Evolutionary conservation across 371 early-diverging fungal genomes (phyloP).

Genomic region (Apophysomyces elegans): DNA sequence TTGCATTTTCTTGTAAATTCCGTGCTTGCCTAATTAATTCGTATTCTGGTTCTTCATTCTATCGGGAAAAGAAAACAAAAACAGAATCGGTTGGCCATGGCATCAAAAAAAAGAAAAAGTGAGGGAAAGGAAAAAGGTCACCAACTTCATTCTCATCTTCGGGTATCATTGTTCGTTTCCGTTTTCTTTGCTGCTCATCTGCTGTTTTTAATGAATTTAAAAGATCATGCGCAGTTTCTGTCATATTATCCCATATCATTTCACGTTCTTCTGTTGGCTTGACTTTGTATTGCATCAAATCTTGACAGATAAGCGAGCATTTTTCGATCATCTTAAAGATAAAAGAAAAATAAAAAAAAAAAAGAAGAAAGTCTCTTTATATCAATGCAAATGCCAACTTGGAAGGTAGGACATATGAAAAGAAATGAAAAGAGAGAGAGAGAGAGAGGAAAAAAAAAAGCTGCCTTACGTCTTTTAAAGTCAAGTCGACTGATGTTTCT

Average conservation of each 20-base stretch:
- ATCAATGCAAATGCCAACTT: no score
- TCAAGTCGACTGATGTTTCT: neutral
- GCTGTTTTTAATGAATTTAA: conserved; percentile 13
- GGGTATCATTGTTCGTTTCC: conserved; percentile 4
- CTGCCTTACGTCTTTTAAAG: neutral
- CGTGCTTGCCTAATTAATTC: conserved; percentile 43
- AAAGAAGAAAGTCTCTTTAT: no score
- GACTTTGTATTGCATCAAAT: conserved; percentile 14
- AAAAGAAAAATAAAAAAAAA: no score
- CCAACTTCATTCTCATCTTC: conserved; percentile 8
- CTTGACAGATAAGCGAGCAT: conserved; percentile 23
- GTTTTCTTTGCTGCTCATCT: neutral
- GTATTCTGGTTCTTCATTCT: conserved; percentile 30
- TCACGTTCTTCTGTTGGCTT: conserved; percentile 2
- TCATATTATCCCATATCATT: conserved; percentile 11
- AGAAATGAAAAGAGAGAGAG: no score
- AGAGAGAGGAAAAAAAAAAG: neutral
- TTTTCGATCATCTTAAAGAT: conserved; percentile 16
- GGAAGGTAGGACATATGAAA: no score
- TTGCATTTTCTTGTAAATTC: conserved; percentile 30
- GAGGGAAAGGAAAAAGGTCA: neutral
- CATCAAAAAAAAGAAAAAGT: neutral
- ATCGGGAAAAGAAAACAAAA: neutral
- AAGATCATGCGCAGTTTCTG: conserved; percentile 14
- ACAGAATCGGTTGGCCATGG: neutral